Conservation (phyloP, 495 filamentous ascomycete species). For the Daldinia bambusicola region DNA sequence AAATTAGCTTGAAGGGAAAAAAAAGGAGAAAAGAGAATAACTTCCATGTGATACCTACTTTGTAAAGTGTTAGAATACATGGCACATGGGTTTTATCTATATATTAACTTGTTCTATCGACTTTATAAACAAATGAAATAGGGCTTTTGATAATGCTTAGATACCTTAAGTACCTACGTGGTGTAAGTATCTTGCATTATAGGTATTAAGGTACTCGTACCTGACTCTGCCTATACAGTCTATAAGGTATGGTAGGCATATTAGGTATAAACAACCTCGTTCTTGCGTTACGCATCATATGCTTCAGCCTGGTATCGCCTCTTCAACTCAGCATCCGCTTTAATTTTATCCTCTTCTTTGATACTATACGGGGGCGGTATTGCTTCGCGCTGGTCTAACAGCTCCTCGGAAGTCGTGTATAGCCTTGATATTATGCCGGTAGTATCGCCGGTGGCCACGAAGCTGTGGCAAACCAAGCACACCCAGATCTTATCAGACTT, state of each 20-base stretch:
- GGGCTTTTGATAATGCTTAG: no score
- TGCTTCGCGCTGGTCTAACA: neutral
- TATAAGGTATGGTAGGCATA: no score
- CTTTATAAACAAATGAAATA: no score
- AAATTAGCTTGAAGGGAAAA: no score
- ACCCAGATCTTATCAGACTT: neutral
- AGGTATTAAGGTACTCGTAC: neutral
- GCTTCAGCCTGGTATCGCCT: neutral
- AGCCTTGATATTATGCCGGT: neutral
- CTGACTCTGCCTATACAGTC: no score
- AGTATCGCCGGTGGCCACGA: neutral
- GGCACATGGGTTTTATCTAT: no score
- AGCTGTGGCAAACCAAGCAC: conserved; percentile 24
- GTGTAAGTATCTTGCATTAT: neutral
- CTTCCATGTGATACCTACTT: no score
- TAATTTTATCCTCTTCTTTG: neutral
- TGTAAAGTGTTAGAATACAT: no score
- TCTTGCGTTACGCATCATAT: neutral
- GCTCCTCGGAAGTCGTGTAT: neutral
- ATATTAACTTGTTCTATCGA: no score
- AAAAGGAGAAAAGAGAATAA: no score
- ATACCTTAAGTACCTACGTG: no score
- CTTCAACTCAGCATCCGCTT: neutral
- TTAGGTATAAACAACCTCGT: no score
- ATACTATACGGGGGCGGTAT: neutral